A percentile compares a stretch with the other conserved stretches of the same genome.
phyloP scores from a whole-genome alignment of 2,329 filamentous ascomycete genomes.

The Stachybotrys elegans region DNA sequence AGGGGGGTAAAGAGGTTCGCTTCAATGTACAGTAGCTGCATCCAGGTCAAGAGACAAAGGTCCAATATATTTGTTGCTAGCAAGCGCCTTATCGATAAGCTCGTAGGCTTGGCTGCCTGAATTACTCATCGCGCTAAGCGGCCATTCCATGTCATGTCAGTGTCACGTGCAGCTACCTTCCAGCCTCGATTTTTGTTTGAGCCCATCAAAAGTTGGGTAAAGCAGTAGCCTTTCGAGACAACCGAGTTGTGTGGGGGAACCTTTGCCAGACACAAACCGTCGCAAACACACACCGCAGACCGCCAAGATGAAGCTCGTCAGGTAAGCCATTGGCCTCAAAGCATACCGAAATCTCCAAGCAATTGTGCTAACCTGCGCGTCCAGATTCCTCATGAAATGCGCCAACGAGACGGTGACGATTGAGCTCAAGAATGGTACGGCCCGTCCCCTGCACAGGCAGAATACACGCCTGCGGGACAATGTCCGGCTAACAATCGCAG shows the following conservation, averaged over 20 bases:
- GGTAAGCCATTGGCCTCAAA: conserved; percentile 56
- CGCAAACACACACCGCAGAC: conserved; percentile 8
- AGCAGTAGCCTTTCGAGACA: neutral
- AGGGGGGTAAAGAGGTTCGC: no score
- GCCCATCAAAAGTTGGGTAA: no score
- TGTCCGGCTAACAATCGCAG: conserved; percentile 36
- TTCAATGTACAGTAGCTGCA: no score
- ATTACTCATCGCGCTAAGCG: no score
- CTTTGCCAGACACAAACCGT: neutral
- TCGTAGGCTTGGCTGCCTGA: no score
- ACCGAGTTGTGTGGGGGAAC: neutral
- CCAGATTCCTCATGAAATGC: conserved; percentile 98
- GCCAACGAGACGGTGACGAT: conserved; percentile 97
- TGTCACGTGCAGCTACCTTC: conserved; percentile 2
- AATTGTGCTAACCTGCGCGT: conserved; percentile 19
- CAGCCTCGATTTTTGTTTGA: conserved; percentile 1
- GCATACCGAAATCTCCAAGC: no score
- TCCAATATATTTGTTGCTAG: no score
- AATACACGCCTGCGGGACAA: no score
- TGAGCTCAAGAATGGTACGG: conserved; percentile 91
- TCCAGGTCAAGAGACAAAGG: no score
- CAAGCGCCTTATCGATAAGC: no score
- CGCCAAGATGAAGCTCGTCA: conserved; percentile 89
- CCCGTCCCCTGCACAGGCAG: conserved; percentile 1
- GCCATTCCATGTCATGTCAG: no score